Base-by-base conservation (phyloP, 352 stramenopile genomes). In the Globisporangium paddicum region DNA sequence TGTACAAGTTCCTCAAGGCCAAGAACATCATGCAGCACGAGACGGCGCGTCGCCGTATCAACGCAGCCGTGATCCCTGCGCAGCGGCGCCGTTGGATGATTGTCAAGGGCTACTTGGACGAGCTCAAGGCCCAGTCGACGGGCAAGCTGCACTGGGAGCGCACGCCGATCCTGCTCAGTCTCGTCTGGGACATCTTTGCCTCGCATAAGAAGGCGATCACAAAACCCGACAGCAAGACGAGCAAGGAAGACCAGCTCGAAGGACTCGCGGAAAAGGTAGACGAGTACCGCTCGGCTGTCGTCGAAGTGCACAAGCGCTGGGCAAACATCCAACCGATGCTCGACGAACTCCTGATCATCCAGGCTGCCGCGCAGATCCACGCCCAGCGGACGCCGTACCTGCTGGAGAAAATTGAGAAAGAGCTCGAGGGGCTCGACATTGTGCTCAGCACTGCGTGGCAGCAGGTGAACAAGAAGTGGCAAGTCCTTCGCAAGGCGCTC, bases 101-200 rank as follows among this genome's bases (percentile, higher is more conserved):
- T 0, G 64, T 88, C 28, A 75, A 85, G 49, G 64, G 66, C 0
- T 79, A 88, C 30, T 38, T 91, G 3, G 77, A 89, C 18, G 71
- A 85, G 28, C 62, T 91, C 2, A 71, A 68, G 34, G 55, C 35
- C 3, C 79, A 89, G 35, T 55, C 73, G 0, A 63, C 35, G 5
- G 55, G 66, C 7, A 91, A 86, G 46, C 52, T 91, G 23, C 77
- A 91, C 38, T 91, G 79, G 82, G 69, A 82, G 25, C 71, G 69
- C 13, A 89, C 82, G 0, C 82, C 82, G 7, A 62, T 86, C 25
- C 52, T 91, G 10, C 61, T 91, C 9, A 86, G 67, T 37, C 68
- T 87, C 3, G 75, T 91, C 7, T 88, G 82, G 77, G 82, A 91
- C 44, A 87, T 89, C 60, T 91, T 91, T 53, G 34, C 69, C 5